Conservation (phyloP, 768 basidiomycete species). For the Rhizopogon roseolus region DNA sequence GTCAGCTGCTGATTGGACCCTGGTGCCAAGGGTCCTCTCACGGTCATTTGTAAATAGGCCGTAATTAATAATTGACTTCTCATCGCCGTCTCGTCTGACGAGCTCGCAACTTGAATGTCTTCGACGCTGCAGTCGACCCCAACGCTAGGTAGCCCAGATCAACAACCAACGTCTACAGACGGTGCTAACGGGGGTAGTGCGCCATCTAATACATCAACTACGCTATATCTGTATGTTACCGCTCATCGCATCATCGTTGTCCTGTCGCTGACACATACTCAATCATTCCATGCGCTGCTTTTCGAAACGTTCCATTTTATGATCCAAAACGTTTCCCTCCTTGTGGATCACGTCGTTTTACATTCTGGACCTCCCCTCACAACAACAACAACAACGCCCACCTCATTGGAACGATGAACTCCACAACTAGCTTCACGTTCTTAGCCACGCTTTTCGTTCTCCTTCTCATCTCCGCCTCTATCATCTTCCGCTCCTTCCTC, state of each 20-base stretch:
- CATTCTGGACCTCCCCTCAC: not conserved
- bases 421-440: constrained; percentile 55
- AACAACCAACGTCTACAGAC: not conserved
- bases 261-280: constrained; percentile 6
- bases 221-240: constrained; percentile 26
- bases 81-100: not conserved
- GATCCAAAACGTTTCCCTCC: not conserved
- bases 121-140: constrained; percentile 2
- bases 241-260: constrained; percentile 2
- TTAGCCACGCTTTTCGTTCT: constrained; percentile 68
- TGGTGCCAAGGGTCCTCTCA: not conserved
- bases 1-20: not conserved
- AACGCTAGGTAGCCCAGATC: not conserved
- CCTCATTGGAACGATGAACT: not conserved
- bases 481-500: constrained; percentile 60
- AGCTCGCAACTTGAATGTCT: constrained; percentile 1
- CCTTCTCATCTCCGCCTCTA: constrained; percentile 56
- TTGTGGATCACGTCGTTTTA: not conserved
- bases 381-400: not conserved
- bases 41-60: not conserved
- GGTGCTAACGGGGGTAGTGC: not conserved
- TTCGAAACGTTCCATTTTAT: not conserved
- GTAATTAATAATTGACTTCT: not conserved
- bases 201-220: constrained; percentile 12
- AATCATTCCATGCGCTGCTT: constrained; percentile 1